A percentile compares a stretch with the other conserved stretches of the same genome.
Evolutionary conservation across 768 basidiomycete genomes (phyloP).

Genomic region (Boletus rubroflammeus): DNA sequence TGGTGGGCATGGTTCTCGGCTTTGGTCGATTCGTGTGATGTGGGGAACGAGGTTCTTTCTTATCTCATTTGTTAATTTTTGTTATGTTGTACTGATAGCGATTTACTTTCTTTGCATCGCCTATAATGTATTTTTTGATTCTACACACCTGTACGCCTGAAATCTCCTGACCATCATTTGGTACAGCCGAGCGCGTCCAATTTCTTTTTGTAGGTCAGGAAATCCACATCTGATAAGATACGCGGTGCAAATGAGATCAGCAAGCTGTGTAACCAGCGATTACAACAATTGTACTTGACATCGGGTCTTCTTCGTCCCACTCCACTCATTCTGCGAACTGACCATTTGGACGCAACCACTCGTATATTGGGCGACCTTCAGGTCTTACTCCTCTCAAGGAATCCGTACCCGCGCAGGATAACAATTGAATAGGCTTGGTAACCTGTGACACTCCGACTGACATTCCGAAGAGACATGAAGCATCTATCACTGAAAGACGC

Average conservation of each 20-base stretch:
- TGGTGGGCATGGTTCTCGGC: conserved; percentile 3
- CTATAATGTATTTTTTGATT: background rate
- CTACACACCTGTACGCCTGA: background rate
- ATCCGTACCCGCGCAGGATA: background rate
- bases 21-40: conserved; percentile 12
- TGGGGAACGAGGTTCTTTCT: background rate
- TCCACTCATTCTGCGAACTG: background rate
- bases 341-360: background rate
- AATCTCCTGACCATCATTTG: background rate
- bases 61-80: background rate
- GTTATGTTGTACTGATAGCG: background rate
- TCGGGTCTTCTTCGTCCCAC: background rate
- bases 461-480: conserved; percentile 26
- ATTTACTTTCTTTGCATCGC: background rate
- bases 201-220: background rate
- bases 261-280: conserved; percentile 14
- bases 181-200: background rate
- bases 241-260: background rate
- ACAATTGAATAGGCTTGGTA: background rate
- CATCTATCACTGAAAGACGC: conserved; percentile 47
- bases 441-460: background rate
- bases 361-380: background rate
- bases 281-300: background rate
- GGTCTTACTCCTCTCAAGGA: background rate
- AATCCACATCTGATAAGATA: conserved; percentile 22